Evolutionary conservation across 2,329 filamentous ascomycete genomes (phyloP).

Genomic region (Leptosphaerulina australis): DNA sequence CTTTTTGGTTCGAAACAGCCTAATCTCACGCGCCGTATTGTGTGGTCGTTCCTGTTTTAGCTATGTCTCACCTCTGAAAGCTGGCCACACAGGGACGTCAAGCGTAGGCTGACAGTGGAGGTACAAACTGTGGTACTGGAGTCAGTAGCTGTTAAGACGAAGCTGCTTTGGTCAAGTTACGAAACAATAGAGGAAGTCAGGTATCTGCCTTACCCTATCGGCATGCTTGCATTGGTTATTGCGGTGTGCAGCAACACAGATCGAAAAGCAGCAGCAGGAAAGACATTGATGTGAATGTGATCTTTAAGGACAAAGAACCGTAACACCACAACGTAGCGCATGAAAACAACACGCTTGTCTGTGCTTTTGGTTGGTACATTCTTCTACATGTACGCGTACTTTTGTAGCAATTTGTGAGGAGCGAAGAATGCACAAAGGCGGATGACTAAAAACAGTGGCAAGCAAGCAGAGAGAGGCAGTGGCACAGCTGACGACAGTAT

Average conservation of each 20-base stretch:
- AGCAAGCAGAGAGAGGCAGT: constrained; percentile 8
- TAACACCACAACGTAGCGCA: background rate
- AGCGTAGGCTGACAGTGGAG: background rate
- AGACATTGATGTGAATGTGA: background rate
- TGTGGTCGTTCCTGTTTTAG: background rate
- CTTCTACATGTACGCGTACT: constrained; percentile 14
- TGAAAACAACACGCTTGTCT: background rate
- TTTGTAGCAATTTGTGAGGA: constrained; percentile 11
- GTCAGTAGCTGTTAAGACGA: background rate
- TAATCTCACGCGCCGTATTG: too few species aligned
- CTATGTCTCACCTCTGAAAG: background rate
- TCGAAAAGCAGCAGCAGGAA: background rate
- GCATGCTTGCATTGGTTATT: background rate
- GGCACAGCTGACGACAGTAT: background rate
- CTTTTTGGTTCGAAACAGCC: too few species aligned
- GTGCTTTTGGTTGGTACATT: constrained; percentile 7
- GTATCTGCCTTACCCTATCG: background rate
- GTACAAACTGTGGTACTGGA: background rate
- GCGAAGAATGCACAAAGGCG: constrained; percentile 5
- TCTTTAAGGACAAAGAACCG: background rate
- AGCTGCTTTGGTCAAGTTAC: background rate
- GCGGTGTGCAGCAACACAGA: background rate
- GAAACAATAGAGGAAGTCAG: background rate
- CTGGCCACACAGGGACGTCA: background rate
- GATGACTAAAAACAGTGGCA: constrained; percentile 1